These are phyloP conservation scores for Barnettozyma sp. DNA, from an alignment of 805 yeast genomes.

Conservation along the genomic window DNA sequence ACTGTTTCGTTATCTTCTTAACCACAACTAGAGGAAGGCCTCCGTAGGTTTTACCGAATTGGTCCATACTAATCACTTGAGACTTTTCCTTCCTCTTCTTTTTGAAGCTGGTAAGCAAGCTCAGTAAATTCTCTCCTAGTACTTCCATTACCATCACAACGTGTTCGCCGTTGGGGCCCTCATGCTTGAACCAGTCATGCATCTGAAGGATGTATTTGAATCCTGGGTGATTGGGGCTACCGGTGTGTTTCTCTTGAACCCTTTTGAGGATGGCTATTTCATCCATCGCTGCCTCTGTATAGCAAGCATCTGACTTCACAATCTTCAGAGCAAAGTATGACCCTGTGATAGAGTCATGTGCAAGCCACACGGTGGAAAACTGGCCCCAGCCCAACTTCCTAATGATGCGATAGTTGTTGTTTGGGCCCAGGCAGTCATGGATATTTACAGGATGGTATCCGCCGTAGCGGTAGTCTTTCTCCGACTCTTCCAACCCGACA, in stretches of 20 bases:
- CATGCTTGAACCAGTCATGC: slow-evolving; percentile 47
- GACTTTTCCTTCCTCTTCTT: not conserved
- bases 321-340: slow-evolving; percentile 57
- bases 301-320: slow-evolving; percentile 46
- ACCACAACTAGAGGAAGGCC: slow-evolving; percentile 50
- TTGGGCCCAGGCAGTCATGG: slow-evolving; percentile 45
- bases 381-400: slow-evolving; percentile 69
- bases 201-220: slow-evolving; percentile 44
- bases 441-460: slow-evolving; percentile 60
- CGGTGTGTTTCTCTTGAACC: slow-evolving; percentile 17
- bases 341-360: slow-evolving; percentile 31
- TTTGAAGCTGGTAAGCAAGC: slow-evolving; percentile 39
- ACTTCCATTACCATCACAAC: slow-evolving; percentile 64
- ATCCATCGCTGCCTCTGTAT: slow-evolving; percentile 58
- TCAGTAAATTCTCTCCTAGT: slow-evolving; percentile 52
- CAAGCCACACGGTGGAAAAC: slow-evolving; percentile 67
- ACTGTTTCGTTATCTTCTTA: slow-evolving; percentile 50
- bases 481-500: slow-evolving; percentile 39
- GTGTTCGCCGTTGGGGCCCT: slow-evolving; percentile 59
- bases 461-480: slow-evolving; percentile 47
- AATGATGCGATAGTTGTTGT: slow-evolving; percentile 39
- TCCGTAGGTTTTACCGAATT: slow-evolving; percentile 36
- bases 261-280: slow-evolving; percentile 46
- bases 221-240: slow-evolving; percentile 40
- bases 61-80: not conserved